phyloP scores from a whole-genome alignment of 2,329 filamentous ascomycete species.

The Paecilomyces niveus region DNA sequence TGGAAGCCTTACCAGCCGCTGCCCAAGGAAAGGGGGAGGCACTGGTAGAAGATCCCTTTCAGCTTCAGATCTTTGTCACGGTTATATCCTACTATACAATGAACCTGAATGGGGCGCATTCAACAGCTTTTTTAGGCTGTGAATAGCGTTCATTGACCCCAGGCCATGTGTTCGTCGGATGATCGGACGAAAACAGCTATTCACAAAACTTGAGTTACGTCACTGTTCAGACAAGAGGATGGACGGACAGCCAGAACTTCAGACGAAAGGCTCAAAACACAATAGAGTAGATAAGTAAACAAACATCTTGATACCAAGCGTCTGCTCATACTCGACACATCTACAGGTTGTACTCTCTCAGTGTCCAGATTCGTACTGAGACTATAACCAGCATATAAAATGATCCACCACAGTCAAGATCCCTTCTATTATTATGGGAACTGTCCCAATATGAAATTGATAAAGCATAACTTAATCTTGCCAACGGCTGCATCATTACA shows the following conservation, averaged over 20 bases:
- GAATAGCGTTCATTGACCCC: neutral
- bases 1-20: neutral
- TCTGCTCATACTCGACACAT: neutral
- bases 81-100: neutral
- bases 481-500: too few relatives aligned
- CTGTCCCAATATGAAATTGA: too few relatives aligned
- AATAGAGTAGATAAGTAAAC: neutral
- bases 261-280: neutral
- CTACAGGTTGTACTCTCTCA: too few relatives aligned
- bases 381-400: too few relatives aligned
- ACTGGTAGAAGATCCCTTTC: neutral
- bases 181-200: neutral
- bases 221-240: neutral
- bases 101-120: neutral
- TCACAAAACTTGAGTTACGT: neutral
- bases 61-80: neutral
- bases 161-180: neutral
- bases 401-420: too few relatives aligned
- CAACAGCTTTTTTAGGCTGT: neutral
- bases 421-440: too few relatives aligned
- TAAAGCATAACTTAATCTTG: too few relatives aligned
- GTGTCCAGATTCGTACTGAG: too few relatives aligned
- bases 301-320: neutral
- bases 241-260: neutral
- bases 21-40: neutral